phyloP scores from a whole-genome alignment of 1,284 basidiomycete genomes.

The Athelia sp. region DNA sequence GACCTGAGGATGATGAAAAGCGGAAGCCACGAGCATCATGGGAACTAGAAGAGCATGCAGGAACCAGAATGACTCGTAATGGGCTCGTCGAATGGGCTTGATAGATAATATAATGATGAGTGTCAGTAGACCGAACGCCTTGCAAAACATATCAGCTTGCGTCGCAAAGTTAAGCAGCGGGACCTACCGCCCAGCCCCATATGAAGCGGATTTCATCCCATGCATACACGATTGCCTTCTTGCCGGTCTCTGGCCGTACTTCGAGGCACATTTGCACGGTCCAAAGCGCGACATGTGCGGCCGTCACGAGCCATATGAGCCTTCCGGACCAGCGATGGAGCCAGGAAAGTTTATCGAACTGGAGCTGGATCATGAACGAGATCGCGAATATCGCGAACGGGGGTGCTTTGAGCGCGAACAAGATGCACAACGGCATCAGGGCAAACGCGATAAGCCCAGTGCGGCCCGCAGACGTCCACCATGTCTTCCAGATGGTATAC shows the following conservation, averaged over 20 bases:
- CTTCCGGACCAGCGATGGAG: constrained; percentile 73
- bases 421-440: constrained; percentile 70
- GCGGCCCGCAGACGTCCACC: constrained; percentile 75
- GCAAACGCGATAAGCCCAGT: constrained; percentile 78
- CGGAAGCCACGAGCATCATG: constrained; percentile 54
- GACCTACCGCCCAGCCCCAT: constrained; percentile 66
- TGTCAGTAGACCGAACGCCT: constrained; percentile 73
- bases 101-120: constrained; percentile 62
- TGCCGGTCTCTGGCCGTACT: constrained; percentile 39
- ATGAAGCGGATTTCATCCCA: constrained; percentile 71
- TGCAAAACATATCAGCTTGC: constrained; percentile 3
- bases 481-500: constrained; percentile 66
- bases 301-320: constrained; percentile 68
- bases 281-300: constrained; percentile 73
- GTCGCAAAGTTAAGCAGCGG: constrained; percentile 4
- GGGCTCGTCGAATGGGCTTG: constrained; percentile 55
- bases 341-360: constrained; percentile 74
- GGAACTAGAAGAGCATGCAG: constrained; percentile 66
- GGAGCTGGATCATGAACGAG: constrained; percentile 61
- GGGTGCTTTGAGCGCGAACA: constrained; percentile 77
- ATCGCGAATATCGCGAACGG: constrained; percentile 81
- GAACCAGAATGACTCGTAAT: constrained; percentile 78
- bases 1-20: constrained; percentile 66
- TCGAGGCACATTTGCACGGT: constrained; percentile 66
- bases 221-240: constrained; percentile 56